Conservation (phyloP, 345 rosid genomes). For the Eutrema japonicum region DNA sequence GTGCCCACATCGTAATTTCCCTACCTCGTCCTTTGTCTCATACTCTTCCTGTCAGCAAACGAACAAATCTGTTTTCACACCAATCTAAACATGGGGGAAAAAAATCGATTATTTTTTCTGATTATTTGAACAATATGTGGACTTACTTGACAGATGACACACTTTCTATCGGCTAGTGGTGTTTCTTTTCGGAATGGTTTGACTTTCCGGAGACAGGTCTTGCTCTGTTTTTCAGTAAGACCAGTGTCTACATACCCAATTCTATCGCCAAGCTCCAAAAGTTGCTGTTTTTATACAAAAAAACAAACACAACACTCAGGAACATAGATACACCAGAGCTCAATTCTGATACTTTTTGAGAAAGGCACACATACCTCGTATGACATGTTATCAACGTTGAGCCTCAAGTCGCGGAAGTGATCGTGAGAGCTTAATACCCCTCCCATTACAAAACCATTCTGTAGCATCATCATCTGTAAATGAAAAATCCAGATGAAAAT, state of each 20-base stretch:
- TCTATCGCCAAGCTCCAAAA: slow-evolving; percentile 88
- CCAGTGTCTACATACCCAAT: slow-evolving; percentile 91
- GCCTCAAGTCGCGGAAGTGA: slow-evolving; percentile 48
- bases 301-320: slow-evolving; percentile 8
- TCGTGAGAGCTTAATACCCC: slow-evolving; percentile 42
- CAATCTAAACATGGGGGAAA: not conserved
- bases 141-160: slow-evolving; percentile 88
- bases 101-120: not conserved
- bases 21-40: slow-evolving; percentile 65
- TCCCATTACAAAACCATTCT: slow-evolving; percentile 50
- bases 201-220: slow-evolving; percentile 61
- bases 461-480: slow-evolving; percentile 47
- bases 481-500: not conserved
- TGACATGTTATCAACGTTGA: slow-evolving; percentile 52
- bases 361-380: slow-evolving; percentile 44
- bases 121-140: not conserved
- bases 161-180: slow-evolving; percentile 62
- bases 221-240: slow-evolving; percentile 72
- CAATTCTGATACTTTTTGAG: not conserved
- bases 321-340: not conserved
- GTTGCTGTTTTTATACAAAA: slow-evolving; percentile 55
- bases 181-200: slow-evolving; percentile 47
- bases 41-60: slow-evolving; percentile 70
- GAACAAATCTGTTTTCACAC: not conserved
- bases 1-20: slow-evolving; percentile 77